Percentiles rank a stretch among this genome's conserved stretches.
Conservation (phyloP, 345 rosid genomes). For the Garcia nutans region DNA sequence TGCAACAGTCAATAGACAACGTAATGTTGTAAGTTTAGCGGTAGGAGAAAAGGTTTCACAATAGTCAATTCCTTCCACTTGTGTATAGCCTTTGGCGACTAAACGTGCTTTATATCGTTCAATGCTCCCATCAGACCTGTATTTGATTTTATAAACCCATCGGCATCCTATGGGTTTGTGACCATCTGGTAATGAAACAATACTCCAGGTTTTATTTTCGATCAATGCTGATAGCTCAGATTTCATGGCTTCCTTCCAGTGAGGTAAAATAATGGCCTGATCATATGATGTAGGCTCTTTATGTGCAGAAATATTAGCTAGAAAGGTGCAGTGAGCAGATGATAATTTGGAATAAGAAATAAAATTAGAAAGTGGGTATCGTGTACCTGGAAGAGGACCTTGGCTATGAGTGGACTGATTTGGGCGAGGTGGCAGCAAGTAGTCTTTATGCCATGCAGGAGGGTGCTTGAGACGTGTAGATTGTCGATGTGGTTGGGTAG, state of each 20-base stretch:
- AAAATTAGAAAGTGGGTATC: no score
- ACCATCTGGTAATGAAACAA: no score
- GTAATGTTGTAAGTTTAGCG: background rate
- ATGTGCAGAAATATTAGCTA: background rate
- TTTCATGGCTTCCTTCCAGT: background rate
- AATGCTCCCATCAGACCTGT: no score
- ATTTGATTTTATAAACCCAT: no score
- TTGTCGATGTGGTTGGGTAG: no score
- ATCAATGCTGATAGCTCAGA: background rate
- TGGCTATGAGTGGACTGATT: background rate
- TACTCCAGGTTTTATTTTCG: background rate
- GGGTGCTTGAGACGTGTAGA: background rate
- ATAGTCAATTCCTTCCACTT: background rate
- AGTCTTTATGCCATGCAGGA: slow-evolving; percentile 1
- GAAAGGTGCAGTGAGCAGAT: background rate
- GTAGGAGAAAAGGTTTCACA: background rate
- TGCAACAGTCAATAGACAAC: background rate
- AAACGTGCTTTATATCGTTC: no score
- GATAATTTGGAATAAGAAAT: background rate
- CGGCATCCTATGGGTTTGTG: no score
- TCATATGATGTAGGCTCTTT: background rate
- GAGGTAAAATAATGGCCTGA: background rate
- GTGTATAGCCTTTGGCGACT: no score
- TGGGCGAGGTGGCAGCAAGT: no score
- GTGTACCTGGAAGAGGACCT: no score